These are phyloP conservation scores for Septoria petroselini DNA, from an alignment of 2,329 filamentous ascomycete species.

Conservation along the genomic window DNA sequence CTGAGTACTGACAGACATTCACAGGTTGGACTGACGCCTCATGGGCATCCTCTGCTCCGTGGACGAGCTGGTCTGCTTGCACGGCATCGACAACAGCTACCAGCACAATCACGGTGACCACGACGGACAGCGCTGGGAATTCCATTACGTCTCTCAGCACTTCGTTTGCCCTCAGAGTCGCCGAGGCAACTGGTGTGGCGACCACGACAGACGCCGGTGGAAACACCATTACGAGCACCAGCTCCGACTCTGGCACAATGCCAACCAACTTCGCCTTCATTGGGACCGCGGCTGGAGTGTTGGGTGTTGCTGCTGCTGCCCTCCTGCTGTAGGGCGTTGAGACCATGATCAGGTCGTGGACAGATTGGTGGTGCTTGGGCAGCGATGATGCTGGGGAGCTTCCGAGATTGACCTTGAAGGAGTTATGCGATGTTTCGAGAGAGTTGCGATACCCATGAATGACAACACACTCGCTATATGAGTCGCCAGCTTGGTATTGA, in stretches of 20 bases:
- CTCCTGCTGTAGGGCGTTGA: slow-evolving; percentile 31
- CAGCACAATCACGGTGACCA: slow-evolving; percentile 34
- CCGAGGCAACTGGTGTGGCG: slow-evolving; percentile 25
- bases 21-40: slow-evolving; percentile 36
- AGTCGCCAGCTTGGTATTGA: no score
- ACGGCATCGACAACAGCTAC: slow-evolving; percentile 36
- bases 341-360: neutral
- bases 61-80: slow-evolving; percentile 39
- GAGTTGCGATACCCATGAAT: no score
- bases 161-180: slow-evolving; percentile 35
- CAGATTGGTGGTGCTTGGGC: no score
- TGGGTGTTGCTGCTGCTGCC: slow-evolving; percentile 35
- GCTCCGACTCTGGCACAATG: slow-evolving; percentile 27
- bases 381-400: no score
- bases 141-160: slow-evolving; percentile 29
- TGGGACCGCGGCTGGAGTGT: slow-evolving; percentile 31
- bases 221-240: slow-evolving; percentile 13
- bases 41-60: slow-evolving; percentile 36
- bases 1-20: neutral
- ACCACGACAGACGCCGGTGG: slow-evolving; percentile 11
- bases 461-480: no score
- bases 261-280: slow-evolving; percentile 26
- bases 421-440: no score
- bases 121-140: slow-evolving; percentile 22
- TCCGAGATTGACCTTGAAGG: no score